Evolutionary conservation across 768 basidiomycete genomes (phyloP).

Genomic region (Megacollybia marginata): DNA sequence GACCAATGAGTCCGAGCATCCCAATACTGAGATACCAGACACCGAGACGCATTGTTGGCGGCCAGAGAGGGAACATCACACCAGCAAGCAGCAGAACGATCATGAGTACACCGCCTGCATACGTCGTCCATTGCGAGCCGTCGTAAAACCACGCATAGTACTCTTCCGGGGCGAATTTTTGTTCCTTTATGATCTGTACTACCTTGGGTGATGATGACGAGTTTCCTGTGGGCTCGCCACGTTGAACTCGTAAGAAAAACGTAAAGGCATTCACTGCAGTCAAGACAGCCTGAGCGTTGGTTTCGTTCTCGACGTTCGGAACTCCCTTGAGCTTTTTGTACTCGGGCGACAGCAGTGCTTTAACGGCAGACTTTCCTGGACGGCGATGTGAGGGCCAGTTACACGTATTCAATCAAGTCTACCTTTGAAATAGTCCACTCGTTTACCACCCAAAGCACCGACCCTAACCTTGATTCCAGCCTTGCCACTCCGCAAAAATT

Average conservation of each 20-base stretch:
- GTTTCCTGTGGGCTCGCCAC: conserved; percentile 57
- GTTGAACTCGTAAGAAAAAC: conserved; percentile 90
- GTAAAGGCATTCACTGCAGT: conserved; percentile 70
- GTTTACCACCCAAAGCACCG: conserved; percentile 89
- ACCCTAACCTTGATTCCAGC: conserved; percentile 84
- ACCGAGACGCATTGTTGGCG: conserved; percentile 82
- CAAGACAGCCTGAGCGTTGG: conserved; percentile 66
- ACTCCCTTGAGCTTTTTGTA: conserved; percentile 82
- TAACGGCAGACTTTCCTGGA: conserved; percentile 86
- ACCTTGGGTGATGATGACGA: conserved; percentile 71
- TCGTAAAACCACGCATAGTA: conserved; percentile 98
- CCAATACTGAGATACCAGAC: conserved; percentile 93
- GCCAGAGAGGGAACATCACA: conserved; percentile 99
- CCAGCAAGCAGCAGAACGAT: conserved; percentile 90
- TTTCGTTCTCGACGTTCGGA: conserved; percentile 65
- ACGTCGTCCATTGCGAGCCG: conserved; percentile 88
- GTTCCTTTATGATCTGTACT: conserved; percentile 75
- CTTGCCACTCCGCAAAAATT: conserved; percentile 81
- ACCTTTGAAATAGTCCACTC: conserved; percentile 99
- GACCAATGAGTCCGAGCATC: conserved; percentile 79
- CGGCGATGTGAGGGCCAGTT: not conserved
- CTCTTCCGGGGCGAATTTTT: conserved; percentile 67
- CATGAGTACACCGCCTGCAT: conserved; percentile 86
- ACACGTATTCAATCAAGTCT: conserved; percentile 10
- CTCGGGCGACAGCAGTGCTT: conserved; percentile 87